Conservation (phyloP, 116 monocot genomes). For the Thalassia testudinum region DNA sequence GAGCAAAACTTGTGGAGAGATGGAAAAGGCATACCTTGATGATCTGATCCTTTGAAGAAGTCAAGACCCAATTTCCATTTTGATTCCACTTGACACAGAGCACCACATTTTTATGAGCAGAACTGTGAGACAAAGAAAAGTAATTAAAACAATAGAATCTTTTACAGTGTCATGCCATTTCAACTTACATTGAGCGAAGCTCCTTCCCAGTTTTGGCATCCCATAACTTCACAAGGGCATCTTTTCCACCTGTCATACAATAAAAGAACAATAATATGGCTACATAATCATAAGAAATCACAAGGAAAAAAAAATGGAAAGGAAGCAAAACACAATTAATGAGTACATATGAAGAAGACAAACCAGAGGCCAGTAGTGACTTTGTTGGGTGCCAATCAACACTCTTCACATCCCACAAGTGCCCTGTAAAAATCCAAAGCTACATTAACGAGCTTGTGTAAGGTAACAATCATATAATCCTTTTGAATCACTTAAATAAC, state of each 20-base stretch:
- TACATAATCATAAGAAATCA: neutral
- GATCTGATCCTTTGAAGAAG: slow-evolving; percentile 94
- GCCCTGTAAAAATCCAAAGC: slow-evolving; percentile 38
- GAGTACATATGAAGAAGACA: slow-evolving; percentile 1
- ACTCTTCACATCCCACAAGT: slow-evolving; percentile 99
- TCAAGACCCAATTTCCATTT: slow-evolving; percentile 98
- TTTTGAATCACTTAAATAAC: no score
- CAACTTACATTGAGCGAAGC: slow-evolving; percentile 83
- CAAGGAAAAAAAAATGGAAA: slow-evolving; percentile 41
- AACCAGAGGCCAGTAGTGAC: slow-evolving; percentile 90
- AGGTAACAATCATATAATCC: no score
- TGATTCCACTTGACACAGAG: slow-evolving; percentile 99
- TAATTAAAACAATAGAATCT: neutral
- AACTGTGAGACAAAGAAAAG: slow-evolving; percentile 38
- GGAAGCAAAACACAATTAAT: no score
- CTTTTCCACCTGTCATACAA: slow-evolving; percentile 73
- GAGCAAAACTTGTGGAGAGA: no score
- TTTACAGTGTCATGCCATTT: no score
- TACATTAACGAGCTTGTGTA: no score
- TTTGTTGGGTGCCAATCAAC: slow-evolving; percentile 98
- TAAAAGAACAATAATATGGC: neutral
- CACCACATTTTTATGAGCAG: slow-evolving; percentile 97
- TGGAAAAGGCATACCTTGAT: slow-evolving; percentile 68
- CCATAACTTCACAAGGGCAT: slow-evolving; percentile 98
- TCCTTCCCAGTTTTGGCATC: slow-evolving; percentile 92